phyloP scores from a whole-genome alignment of 441 rosid species.

The Daphne laureola region DNA sequence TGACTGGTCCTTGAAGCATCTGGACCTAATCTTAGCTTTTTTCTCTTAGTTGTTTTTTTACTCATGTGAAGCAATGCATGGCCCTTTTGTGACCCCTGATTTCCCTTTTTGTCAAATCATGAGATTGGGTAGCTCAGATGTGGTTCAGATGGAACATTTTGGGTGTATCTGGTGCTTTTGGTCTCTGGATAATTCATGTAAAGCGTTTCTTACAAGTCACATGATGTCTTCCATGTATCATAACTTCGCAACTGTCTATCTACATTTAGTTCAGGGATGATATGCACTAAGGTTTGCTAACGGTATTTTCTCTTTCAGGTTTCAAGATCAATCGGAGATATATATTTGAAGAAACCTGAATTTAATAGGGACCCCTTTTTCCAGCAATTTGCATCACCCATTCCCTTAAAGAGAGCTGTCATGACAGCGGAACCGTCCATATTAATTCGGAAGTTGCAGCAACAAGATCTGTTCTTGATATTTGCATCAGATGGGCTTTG shows the following conservation, averaged over 20 bases:
- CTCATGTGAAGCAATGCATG: neutral
- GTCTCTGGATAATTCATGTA: conserved; percentile 13
- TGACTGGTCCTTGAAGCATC: too few species aligned
- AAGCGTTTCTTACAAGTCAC: conserved; percentile 3
- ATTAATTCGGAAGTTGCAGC: conserved; percentile 28
- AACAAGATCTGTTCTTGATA: conserved; percentile 44
- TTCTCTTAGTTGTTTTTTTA: neutral
- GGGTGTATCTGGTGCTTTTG: neutral
- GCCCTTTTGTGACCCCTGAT: conserved; percentile 4
- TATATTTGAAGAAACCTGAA: conserved; percentile 59
- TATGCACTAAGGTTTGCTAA: conserved; percentile 3
- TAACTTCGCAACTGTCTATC: conserved; percentile 6
- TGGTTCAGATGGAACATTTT: conserved; percentile 10
- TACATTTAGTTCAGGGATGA: neutral
- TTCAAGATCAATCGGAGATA: conserved; percentile 66
- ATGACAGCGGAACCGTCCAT: conserved; percentile 61
- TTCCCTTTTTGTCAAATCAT: neutral
- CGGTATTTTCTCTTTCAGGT: conserved; percentile 26
- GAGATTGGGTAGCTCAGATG: conserved; percentile 2
- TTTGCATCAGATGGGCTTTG: conserved; percentile 76
- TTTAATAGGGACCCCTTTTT: conserved; percentile 29
- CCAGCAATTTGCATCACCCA: conserved; percentile 30
- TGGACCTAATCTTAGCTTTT: too few species aligned
- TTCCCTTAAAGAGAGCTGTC: conserved; percentile 36
- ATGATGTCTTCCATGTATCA: neutral